These are phyloP conservation scores for Clathrospora elynae DNA, from an alignment of 2,329 filamentous ascomycete species.

Conservation along the genomic window DNA sequence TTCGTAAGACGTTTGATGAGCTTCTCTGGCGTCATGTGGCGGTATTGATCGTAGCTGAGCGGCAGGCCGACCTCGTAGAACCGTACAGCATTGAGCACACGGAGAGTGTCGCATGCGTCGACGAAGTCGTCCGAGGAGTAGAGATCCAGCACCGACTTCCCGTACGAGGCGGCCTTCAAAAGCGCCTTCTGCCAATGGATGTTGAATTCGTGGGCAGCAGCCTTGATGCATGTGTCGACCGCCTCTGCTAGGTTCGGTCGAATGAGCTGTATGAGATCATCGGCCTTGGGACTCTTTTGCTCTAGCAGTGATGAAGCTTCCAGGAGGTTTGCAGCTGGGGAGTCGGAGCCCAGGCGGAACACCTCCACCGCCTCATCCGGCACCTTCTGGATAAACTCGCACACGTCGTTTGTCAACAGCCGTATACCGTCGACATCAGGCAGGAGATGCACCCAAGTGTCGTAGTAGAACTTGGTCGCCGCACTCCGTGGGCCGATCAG, in stretches of 20 bases:
- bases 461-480: conserved; percentile 81
- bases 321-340: conserved; percentile 86
- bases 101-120: conserved; percentile 92
- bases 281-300: conserved; percentile 91
- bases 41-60: conserved; percentile 90
- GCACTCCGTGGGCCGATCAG: conserved; percentile 84
- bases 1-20: conserved; percentile 86
- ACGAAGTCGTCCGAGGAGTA: conserved; percentile 99
- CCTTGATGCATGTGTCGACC: conserved; percentile 90
- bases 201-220: conserved; percentile 89
- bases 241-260: conserved; percentile 85
- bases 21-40: conserved; percentile 85
- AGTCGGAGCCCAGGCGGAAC: conserved; percentile 85
- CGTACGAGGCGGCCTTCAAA: conserved; percentile 94
- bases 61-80: conserved; percentile 91
- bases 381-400: conserved; percentile 95
- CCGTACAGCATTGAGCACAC: conserved; percentile 89
- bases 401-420: conserved; percentile 89
- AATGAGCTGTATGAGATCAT: conserved; percentile 96
- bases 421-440: conserved; percentile 89
- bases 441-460: conserved; percentile 85
- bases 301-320: conserved; percentile 92
- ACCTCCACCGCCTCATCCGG: conserved; percentile 85
- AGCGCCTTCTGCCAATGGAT: conserved; percentile 93
- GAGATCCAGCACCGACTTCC: conserved; percentile 94